Base-by-base conservation (phyloP, 1,139 yeast species). In the Protomyces arabidopsidicola region DNA sequence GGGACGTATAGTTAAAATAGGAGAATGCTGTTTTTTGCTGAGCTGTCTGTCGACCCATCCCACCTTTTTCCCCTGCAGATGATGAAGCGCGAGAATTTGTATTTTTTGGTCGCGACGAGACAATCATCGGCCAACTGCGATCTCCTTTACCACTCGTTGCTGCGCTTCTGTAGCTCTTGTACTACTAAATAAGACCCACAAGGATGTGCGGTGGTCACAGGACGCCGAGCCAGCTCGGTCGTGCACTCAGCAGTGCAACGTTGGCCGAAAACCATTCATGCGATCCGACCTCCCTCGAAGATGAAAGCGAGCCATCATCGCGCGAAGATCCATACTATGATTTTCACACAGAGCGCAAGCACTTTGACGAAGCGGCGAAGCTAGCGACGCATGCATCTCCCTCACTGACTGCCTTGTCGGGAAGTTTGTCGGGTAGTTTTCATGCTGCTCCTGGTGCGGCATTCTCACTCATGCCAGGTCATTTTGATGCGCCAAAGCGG, bases 361-460 rank as follows among this genome's bases (percentile, higher is more conserved):
- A 58, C 35, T 55, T 58, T 31, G 62, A 58, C 16, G 62, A 52
- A 34, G 62, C 62, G 10, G 42, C 53, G 56, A 58, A 58, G 31
- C 22, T 27, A n/a, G 56, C 45, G 10, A 54, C 52, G 1, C 62
- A 58, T 52, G 55, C 56, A 5, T 58, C 62, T 9, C 62, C 62
- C 2, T 38, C 62, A 2, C 42, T 58, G 1, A 50, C 56, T 52
- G 62, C 62, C 22, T 38, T 38, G 34, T 38, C 52, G 35, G 45
- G 53, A 16, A 51, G 56, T 4, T 52, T 38, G 31, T 38, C 52
- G 20, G 45, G 53, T 3, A 51, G 56, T 9, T 52, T 58, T n/a
- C 62, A 58, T 31, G 62, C 53, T 9, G 42, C 42, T 36, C 16
- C 42, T 12, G 56, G 52, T 12, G 51, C 61, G 3, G 62, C 56